phyloP scores from a whole-genome alignment of 2,329 filamentous ascomycete genomes.

The Paecilomyces niveus region DNA sequence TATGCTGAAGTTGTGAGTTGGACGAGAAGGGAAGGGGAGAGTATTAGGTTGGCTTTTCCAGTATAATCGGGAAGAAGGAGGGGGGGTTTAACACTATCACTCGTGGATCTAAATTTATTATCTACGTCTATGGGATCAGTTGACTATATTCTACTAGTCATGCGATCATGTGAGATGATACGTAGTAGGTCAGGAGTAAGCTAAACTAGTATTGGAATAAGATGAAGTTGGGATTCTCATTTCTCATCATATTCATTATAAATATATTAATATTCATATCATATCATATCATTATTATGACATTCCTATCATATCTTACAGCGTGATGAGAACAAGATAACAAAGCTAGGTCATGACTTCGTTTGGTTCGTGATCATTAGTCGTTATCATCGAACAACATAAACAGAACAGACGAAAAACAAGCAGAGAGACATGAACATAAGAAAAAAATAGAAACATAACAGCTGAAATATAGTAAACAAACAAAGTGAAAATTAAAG shows the following conservation, averaged over 20 bases:
- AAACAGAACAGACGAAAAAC: background rate
- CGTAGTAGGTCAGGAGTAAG: too few relatives aligned
- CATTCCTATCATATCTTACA: background rate
- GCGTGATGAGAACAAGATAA: background rate
- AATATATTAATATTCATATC: background rate
- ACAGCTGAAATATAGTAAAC: background rate
- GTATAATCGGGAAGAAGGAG: background rate
- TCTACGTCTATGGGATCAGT: too few relatives aligned
- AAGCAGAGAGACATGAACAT: background rate
- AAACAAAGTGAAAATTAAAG: background rate
- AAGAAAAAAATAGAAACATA: background rate
- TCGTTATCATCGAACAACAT: background rate
- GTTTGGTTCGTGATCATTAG: background rate
- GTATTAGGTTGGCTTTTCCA: background rate
- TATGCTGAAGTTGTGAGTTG: background rate
- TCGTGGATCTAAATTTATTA: too few relatives aligned
- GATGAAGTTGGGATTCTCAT: background rate
- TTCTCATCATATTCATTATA: background rate
- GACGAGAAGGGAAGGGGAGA: background rate
- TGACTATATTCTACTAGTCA: too few relatives aligned
- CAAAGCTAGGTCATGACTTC: background rate
- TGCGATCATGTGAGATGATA: too few relatives aligned
- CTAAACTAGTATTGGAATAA: too few relatives aligned
- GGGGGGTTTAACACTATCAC: too few relatives aligned
- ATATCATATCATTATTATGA: background rate